Evolutionary conservation across 1,284 basidiomycete genomes (phyloP).

Genomic region (Cryptococcus sp.): DNA sequence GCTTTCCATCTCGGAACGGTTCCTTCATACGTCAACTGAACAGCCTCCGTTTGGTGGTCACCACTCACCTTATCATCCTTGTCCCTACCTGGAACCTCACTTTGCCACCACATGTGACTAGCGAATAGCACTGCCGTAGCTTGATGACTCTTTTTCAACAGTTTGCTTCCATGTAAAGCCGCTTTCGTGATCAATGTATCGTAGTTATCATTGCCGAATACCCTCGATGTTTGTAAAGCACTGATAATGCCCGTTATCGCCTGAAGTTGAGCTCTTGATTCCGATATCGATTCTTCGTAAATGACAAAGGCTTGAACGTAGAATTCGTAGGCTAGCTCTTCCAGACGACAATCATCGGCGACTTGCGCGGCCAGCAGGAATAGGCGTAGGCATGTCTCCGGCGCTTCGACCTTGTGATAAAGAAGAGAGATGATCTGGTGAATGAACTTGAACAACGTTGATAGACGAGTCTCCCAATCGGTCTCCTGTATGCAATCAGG

Average conservation of each 20-base stretch:
- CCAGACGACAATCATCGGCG: conserved; percentile 84
- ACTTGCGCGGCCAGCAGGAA: conserved; percentile 93
- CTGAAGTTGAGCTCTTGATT: conserved; percentile 84
- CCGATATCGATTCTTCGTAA: conserved; percentile 91
- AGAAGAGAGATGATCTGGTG: conserved; percentile 86
- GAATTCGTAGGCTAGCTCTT: conserved; percentile 90
- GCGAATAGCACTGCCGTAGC: conserved; percentile 88
- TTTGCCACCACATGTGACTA: conserved; percentile 96
- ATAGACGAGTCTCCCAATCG: conserved; percentile 77
- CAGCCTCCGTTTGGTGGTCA: neutral
- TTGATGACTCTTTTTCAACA: conserved; percentile 94
- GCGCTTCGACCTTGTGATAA: conserved; percentile 83
- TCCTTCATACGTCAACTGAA: conserved; percentile 21
- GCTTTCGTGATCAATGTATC: conserved; percentile 95
- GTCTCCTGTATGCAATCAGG: conserved; percentile 55
- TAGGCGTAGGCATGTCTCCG: conserved; percentile 78
- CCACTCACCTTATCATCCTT: conserved; percentile 51
- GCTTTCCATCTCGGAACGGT: conserved; percentile 87
- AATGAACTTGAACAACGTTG: conserved; percentile 81
- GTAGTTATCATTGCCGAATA: conserved; percentile 87
- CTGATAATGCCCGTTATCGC: conserved; percentile 89
- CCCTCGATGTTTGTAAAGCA: conserved; percentile 73
- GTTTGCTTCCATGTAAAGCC: conserved; percentile 84
- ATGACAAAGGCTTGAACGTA: conserved; percentile 94
- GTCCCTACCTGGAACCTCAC: conserved; percentile 51